Evolutionary conservation across 345 rosid genomes (phyloP), one percentile per base, ranked within the genome.

Genomic region (Mangifera indica): DNA sequence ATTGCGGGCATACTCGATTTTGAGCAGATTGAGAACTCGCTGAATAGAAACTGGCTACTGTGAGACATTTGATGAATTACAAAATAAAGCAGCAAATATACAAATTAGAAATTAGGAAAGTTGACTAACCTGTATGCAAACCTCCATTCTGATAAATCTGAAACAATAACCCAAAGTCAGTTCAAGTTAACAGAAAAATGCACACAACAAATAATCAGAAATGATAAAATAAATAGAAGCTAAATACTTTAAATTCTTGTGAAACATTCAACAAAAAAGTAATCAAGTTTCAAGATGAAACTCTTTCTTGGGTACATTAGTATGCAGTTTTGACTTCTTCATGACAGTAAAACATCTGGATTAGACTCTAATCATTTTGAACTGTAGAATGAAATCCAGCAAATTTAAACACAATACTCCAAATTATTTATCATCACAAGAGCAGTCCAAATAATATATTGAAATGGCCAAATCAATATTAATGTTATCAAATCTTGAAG

Each of bases 131-230:
- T 8, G 67, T 71, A 67, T 66, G 79, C 79, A 80, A 63, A 53
- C 80, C 85, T 77, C 89, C 88, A 83, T 81, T 77, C 72, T 83
- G 84, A 72, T 78, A 81, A 34, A 78, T 89, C 97, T 88, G 70
- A 82, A 66, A 79, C 7, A 53, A 55, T 48, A 59, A 69, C 37
- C 55, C 10, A 75, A 2, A 34, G 17, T 90, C 74, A 90, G 86
- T 72, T 60, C 60, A 65, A 42, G 58, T 66, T 70, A 44, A 42
- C 25, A 15, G 18, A 54, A 66, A 53, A 48, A 49, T 13, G 25
- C 13, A 32, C 32, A 60, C 51, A 67, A 14, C 49, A 29, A 12
- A 6, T 64, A 18, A 63, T 40, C 45, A 58, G 32, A 13, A 55
- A 34, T 14, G 42, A 37, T 15, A 15, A 55, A 64, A n/a, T 42